Conservation (phyloP, 2,329 filamentous ascomycete species). For the Fusarium mangiferae region DNA sequence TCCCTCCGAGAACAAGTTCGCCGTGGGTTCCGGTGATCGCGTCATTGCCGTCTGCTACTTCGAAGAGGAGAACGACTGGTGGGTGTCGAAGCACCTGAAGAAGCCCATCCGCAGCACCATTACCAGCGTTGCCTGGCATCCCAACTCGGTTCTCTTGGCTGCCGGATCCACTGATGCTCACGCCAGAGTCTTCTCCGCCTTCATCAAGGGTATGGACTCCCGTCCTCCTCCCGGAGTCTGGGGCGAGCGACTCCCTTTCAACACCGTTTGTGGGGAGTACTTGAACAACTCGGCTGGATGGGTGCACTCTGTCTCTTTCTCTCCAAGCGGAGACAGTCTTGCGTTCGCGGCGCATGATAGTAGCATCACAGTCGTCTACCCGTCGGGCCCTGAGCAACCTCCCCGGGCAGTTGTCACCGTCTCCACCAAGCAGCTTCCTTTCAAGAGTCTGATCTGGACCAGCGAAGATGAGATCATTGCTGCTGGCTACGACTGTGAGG, state of each 20-base stretch:
- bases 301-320: conserved; percentile 94
- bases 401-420: conserved; percentile 91
- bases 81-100: conserved; percentile 99
- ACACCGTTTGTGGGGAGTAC: conserved; percentile 97
- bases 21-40: conserved; percentile 93
- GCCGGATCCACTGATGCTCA: conserved; percentile 98
- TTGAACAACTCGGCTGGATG: conserved; percentile 96
- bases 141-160: conserved; percentile 93
- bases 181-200: conserved; percentile 91
- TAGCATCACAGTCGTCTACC: conserved; percentile 96
- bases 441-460: conserved; percentile 93
- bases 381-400: conserved; percentile 87
- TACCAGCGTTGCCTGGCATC: conserved; percentile 95
- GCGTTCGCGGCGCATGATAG: conserved; percentile 96
- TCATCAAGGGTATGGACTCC: conserved; percentile 93
- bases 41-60: conserved; percentile 99
- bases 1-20: conserved; percentile 96
- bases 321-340: conserved; percentile 89
- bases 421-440: conserved; percentile 88
- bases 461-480: conserved; percentile 93
- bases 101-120: conserved; percentile 98
- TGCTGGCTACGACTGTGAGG: conserved; percentile 90
- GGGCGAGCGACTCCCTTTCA: conserved; percentile 96
- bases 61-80: conserved; percentile 99
- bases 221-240: conserved; percentile 88